phyloP scores from a whole-genome alignment of 164 flowering plant species.

The Stephania japonica region DNA sequence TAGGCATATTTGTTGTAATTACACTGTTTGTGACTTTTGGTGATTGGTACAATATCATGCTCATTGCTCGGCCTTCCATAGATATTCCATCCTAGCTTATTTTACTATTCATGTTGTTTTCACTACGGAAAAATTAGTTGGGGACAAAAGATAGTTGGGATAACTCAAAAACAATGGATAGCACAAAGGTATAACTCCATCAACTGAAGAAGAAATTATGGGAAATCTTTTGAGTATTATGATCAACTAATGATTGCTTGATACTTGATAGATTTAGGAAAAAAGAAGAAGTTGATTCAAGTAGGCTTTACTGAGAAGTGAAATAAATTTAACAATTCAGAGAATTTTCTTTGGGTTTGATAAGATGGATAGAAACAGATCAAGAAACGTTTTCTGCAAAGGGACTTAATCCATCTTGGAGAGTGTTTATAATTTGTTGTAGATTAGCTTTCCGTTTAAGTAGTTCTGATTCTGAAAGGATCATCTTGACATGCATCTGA shows the following conservation, averaged over 20 bases:
- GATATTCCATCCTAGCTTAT: too few relatives aligned
- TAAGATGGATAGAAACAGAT: too few relatives aligned
- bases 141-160: neutral
- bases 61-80: neutral
- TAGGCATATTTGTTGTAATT: neutral
- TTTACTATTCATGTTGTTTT: neutral
- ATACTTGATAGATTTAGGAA: too few relatives aligned
- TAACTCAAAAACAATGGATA: neutral
- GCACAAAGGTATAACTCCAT: neutral
- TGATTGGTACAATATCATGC: neutral
- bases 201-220: neutral
- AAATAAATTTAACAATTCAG: too few relatives aligned
- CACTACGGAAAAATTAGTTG: neutral
- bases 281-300: too few relatives aligned
- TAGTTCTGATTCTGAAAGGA: neutral
- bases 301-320: too few relatives aligned
- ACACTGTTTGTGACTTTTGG: neutral
- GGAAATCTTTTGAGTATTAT: too few relatives aligned
- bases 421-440: slow-evolving; percentile 1
- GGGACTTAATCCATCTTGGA: neutral
- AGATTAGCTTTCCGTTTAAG: neutral
- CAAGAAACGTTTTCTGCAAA: too few relatives aligned
- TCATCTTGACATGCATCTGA: neutral
- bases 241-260: too few relatives aligned
- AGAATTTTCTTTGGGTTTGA: too few relatives aligned